Evolutionary conservation across 805 yeast genomes (phyloP), one percentile per base, ranked within the genome.

Genomic region (Cyberlindnera mrakii): DNA sequence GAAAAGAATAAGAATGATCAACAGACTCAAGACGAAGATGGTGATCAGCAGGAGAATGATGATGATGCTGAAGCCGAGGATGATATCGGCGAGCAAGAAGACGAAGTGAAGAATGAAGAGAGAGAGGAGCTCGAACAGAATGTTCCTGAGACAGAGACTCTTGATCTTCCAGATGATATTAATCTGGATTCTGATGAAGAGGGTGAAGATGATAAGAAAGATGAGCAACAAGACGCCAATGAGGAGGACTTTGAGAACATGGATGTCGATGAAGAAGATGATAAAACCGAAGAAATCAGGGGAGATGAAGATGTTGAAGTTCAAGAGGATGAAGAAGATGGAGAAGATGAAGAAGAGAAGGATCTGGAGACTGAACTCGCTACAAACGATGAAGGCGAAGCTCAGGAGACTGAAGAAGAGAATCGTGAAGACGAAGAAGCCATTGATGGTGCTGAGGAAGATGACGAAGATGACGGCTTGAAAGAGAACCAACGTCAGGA

Each of bases 141-240:
- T 45, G 87, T 82, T 37, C 91, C 90, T 16, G 96, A 93, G 59
- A 70, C 80, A 6, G 98, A 93, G 46, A 80, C 90, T 3, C 68
- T 91, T 50, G 96, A 93, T 18, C 69, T 91, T 25, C 97, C 98
- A 0, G 98, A 93, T 14, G 96, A 90, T 54, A 77, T 91, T 72
- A 80, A 91, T 52, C 68, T 91, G 27, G 98, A 91, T 57, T 80
- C 81, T n/a, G 95, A 77, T 19, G 82, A 74, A 5, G 90, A 80
- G 10, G 77, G 69, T 2, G 75, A 65, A 2, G 73, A 64, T 6
- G 72, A 70, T n/a, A 72, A 67, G 2, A 74, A 68, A 6, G 72
- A 59, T 2, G 60, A 53, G 31, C 66, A 57, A 1, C 59, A 53
- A 30, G 65, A 58, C 8, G 63, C 63, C 1, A 58, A 53, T 40